Base-by-base conservation (phyloP, 371 early-diverging fungal species). In the Mortierella sp. region DNA sequence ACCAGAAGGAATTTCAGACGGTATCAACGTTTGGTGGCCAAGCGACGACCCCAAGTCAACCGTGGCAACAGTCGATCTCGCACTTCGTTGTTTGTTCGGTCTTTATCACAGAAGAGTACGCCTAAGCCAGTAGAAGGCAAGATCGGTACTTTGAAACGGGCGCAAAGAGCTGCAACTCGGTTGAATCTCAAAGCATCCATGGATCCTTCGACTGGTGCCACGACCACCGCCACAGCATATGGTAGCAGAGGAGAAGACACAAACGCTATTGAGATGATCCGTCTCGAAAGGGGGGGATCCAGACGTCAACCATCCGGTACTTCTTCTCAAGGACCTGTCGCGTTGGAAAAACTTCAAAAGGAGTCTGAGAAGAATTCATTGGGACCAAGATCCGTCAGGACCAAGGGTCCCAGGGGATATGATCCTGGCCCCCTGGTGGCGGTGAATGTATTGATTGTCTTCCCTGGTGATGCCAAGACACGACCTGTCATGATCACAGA, bases 381-480 rank as follows among this genome's bases (percentile, higher is more conserved):
- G 24, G 48, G 23, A n/a, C 48, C 3, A 19, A 41, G 4, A 5
- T 19, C 6, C 38, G 23, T 24, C n/a, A 52, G 54, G 50, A 58
- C 54, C 7, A 34, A 60, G 12, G 64, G 54, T 1, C 49, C 27
- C 38, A 61, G 61, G 27, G 66, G 55, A 27, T 76, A 65, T n/a
- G 78, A 69, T 26, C 66, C 70, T 19, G 78, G 78, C 6, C 78
- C 78, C 2, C 31, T 76, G 13, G 16, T 70, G 38, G 78, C 69
- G 0, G 31, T 76, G 52, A 76, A 76, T 28, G 70, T 76, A 13
- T 13, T 76, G 53, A 70, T 76, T 23, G 70, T 70, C 24, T 76
- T 76, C 26, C 78, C 78, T 6, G 78, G 78, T 14, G 78, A 76
- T 62, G 54, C 62, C 12, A 58, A 54, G 14, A 62, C 78, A 19